Evolutionary conservation across 2,329 filamentous ascomycete genomes (phyloP).

Genomic region (Microdochium trichocladiopsis): DNA sequence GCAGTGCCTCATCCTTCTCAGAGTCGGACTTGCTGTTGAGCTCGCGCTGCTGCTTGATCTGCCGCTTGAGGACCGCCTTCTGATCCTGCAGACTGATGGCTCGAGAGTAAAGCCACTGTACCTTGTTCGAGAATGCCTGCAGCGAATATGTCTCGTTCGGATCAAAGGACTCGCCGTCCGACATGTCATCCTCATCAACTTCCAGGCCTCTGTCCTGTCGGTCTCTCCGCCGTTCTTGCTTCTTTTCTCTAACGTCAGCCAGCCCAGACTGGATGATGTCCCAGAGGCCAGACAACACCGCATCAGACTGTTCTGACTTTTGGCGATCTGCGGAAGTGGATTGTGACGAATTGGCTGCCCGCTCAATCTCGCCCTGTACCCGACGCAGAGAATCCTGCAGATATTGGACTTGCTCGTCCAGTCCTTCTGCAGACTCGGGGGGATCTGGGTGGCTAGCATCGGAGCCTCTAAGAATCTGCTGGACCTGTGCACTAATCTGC

Average conservation of each 20-base stretch:
- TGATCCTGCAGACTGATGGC: conserved; percentile 78
- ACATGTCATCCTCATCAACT: conserved; percentile 54
- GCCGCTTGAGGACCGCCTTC: conserved; percentile 79
- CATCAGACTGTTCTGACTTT: conserved; percentile 48
- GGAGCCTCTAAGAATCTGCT: conserved; percentile 45
- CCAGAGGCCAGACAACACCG: conserved; percentile 48
- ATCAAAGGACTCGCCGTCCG: conserved; percentile 54
- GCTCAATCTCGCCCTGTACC: conserved; percentile 35
- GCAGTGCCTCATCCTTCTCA: conserved; percentile 59
- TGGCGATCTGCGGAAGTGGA: conserved; percentile 24
- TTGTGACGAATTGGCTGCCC: conserved; percentile 22
- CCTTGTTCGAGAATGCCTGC: conserved; percentile 67
- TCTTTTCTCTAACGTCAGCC: conserved; percentile 45
- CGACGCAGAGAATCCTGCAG: conserved; percentile 53
- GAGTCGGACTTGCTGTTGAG: conserved; percentile 82
- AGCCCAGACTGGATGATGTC: conserved; percentile 49
- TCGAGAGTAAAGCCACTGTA: conserved; percentile 72
- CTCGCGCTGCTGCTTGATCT: conserved; percentile 93
- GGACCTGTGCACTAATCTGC: conserved; percentile 57
- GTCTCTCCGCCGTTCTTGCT: conserved; percentile 43
- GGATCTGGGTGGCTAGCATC: conserved; percentile 46
- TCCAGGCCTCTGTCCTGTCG: conserved; percentile 49
- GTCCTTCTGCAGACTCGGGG: conserved; percentile 47
- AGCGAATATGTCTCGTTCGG: conserved; percentile 61
- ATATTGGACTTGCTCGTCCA: conserved; percentile 63